Percentiles rank a stretch among this genome's conserved stretches.
phyloP scores from a whole-genome alignment of 1,139 yeast species.

The Suhomyces kunorum region DNA sequence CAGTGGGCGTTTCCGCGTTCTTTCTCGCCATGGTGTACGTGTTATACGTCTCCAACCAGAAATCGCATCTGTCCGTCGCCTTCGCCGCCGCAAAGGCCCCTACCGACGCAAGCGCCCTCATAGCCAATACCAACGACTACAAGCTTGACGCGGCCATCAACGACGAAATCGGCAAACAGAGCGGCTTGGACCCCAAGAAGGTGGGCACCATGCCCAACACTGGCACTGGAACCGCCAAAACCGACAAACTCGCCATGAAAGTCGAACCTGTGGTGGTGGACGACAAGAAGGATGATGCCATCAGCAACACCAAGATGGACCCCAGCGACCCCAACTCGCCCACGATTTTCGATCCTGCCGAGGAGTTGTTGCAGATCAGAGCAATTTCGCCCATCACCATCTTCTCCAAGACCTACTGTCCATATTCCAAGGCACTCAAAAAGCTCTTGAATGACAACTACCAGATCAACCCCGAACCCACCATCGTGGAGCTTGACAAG shows the following conservation, averaged over 20 bases:
- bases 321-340: slow-evolving; percentile 12
- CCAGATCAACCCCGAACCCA: slow-evolving; percentile 68
- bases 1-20: slow-evolving; percentile 21
- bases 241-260: slow-evolving; percentile 4
- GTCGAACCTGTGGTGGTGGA: slow-evolving; percentile 11
- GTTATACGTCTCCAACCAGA: slow-evolving; percentile 16
- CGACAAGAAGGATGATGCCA: slow-evolving; percentile 13
- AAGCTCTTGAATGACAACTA: slow-evolving; percentile 62
- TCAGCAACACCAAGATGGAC: slow-evolving; percentile 11
- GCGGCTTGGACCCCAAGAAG: slow-evolving; percentile 7
- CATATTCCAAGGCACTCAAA: slow-evolving; percentile 73
- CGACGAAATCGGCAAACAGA: slow-evolving; percentile 34
- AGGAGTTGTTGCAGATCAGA: slow-evolving; percentile 60
- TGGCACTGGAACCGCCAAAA: background rate
- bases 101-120: slow-evolving; percentile 20
- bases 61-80: slow-evolving; percentile 6
- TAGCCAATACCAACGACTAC: slow-evolving; percentile 39
- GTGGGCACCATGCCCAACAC: slow-evolving; percentile 8
- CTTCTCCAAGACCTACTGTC: slow-evolving; percentile 72
- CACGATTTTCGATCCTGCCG: slow-evolving; percentile 54
- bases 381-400: slow-evolving; percentile 67
- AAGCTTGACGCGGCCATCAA: slow-evolving; percentile 44
- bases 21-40: slow-evolving; percentile 19
- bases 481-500: slow-evolving; percentile 78
- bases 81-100: slow-evolving; percentile 3